phyloP scores from a whole-genome alignment of 2,329 filamentous ascomycete genomes.

The Rhynchosporium graminicola region DNA sequence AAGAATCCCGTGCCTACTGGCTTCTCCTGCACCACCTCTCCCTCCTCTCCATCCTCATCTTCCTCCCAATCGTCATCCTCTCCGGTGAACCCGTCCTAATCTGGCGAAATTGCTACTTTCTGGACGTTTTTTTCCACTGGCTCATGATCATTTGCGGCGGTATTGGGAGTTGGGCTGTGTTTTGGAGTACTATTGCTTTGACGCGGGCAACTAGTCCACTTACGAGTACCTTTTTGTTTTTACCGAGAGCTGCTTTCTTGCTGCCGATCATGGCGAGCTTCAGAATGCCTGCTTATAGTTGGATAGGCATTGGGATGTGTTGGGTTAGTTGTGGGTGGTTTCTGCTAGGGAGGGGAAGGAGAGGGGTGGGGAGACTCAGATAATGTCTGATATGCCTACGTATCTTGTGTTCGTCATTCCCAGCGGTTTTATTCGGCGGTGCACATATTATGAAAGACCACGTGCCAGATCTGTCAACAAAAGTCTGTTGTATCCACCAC shows the following conservation, averaged over 20 bases:
- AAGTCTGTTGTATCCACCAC: background rate
- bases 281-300: slow-evolving; percentile 51
- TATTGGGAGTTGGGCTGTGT: slow-evolving; percentile 50
- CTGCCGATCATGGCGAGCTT: slow-evolving; percentile 49
- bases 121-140: slow-evolving; percentile 58
- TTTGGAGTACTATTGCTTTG: slow-evolving; percentile 49
- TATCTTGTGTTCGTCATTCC: background rate
- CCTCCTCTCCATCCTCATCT: slow-evolving; percentile 49
- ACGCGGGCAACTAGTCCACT: slow-evolving; percentile 53
- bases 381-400: background rate
- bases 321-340: slow-evolving; percentile 54
- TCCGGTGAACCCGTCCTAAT: slow-evolving; percentile 52
- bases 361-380: slow-evolving; percentile 31
- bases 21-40: slow-evolving; percentile 54
- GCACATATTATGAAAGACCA: too few relatives aligned
- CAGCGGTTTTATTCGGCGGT: too few relatives aligned
- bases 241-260: slow-evolving; percentile 51
- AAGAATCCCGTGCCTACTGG: slow-evolving; percentile 53
- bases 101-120: slow-evolving; percentile 53
- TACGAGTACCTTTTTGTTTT: slow-evolving; percentile 50
- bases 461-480: background rate
- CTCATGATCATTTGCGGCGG: slow-evolving; percentile 52
- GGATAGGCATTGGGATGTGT: slow-evolving; percentile 53
- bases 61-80: slow-evolving; percentile 51
- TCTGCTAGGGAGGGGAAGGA: slow-evolving; percentile 46